A percentile compares a stretch with the other conserved stretches of the same genome.
Conservation (phyloP, 805 yeast genomes). For the Saturnispora ahearnii region DNA sequence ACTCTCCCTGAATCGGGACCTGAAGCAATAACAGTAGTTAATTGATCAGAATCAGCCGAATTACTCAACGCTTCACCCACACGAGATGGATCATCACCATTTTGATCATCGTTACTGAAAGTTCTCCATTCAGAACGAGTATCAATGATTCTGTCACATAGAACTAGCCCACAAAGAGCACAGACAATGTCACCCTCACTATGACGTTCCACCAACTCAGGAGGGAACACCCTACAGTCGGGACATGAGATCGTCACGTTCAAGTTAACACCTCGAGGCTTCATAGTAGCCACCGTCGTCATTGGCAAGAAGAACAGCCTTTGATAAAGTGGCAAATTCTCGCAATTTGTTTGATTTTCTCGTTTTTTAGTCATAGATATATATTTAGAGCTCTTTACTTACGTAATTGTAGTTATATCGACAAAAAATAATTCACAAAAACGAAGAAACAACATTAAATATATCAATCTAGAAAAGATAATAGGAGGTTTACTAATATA, state of each 20-base stretch:
- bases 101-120: conserved; percentile 93
- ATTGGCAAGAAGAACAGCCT: neutral
- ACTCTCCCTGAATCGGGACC: conserved; percentile 77
- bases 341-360: neutral
- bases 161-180: conserved; percentile 90
- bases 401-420: neutral
- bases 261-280: conserved; percentile 59
- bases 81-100: conserved; percentile 98
- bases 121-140: conserved; percentile 99
- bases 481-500: neutral
- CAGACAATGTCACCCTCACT: conserved; percentile 99
- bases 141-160: conserved; percentile 87
- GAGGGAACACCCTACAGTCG: conserved; percentile 92
- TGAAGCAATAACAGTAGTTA: conserved; percentile 84
- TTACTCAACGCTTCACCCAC: conserved; percentile 98
- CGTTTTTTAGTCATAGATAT: neutral
- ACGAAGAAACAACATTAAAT: neutral
- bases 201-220: conserved; percentile 88
- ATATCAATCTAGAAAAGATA: neutral
- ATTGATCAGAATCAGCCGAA: conserved; percentile 79
- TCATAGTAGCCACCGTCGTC: conserved; percentile 12
- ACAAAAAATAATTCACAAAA: neutral
- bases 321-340: neutral
- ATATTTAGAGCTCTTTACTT: neutral
- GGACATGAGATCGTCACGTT: conserved; percentile 90